Conservation (phyloP, 805 yeast species). For the Candida tallmaniae region DNA sequence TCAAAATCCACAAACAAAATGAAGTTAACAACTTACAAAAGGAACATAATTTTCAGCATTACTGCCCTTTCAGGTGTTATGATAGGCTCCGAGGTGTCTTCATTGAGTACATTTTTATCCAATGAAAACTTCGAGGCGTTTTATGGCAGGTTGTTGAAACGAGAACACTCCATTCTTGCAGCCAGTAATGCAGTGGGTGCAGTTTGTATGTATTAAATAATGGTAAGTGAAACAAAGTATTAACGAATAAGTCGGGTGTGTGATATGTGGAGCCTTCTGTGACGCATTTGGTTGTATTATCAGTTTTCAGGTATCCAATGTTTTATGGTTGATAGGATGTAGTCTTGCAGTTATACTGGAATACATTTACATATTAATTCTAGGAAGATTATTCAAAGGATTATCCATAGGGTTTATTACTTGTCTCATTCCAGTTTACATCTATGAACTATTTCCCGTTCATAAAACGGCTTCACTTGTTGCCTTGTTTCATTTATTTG, state of each 20-base stretch:
- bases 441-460: constrained; percentile 23
- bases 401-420: constrained; percentile 26
- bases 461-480: constrained; percentile 19
- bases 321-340: constrained; percentile 27
- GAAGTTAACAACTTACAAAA: constrained; percentile 15
- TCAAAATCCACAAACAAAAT: constrained; percentile 1
- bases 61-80: constrained; percentile 24
- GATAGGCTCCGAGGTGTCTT: constrained; percentile 24
- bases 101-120: constrained; percentile 18
- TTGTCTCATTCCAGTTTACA: constrained; percentile 28
- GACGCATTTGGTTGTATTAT: constrained; percentile 25
- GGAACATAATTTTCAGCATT: constrained; percentile 14
- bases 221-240: constrained; percentile 1
- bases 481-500: constrained; percentile 19
- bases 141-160: constrained; percentile 16
- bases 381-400: constrained; percentile 29
- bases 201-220: constrained; percentile 14
- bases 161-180: constrained; percentile 22
- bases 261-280: constrained; percentile 24
- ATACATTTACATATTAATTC: constrained; percentile 19
- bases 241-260: constrained; percentile 21
- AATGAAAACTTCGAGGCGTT: constrained; percentile 16
- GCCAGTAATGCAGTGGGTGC: constrained; percentile 32
- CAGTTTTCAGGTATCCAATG: constrained; percentile 19
- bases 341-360: constrained; percentile 20